Evolutionary conservation across 805 yeast genomes (phyloP).

Genomic region (Candida silvicultrix): DNA sequence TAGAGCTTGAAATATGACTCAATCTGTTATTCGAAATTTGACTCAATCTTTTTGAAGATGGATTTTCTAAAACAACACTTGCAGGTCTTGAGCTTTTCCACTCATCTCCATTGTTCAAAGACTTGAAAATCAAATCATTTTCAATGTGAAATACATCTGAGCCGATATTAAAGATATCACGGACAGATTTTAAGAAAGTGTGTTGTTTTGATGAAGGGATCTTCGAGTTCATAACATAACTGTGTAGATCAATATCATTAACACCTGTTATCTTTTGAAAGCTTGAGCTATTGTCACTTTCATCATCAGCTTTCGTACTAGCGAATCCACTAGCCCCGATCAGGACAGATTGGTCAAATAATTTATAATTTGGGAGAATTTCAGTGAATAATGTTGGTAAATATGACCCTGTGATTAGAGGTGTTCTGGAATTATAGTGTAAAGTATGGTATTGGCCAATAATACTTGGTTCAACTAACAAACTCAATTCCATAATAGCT

Average conservation of each 20-base stretch:
- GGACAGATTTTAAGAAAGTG: slow-evolving; percentile 44
- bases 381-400: slow-evolving; percentile 62
- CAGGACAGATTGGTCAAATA: slow-evolving; percentile 47
- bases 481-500: slow-evolving; percentile 57
- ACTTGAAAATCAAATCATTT: slow-evolving; percentile 54
- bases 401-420: slow-evolving; percentile 56
- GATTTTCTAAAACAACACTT: slow-evolving; percentile 42
- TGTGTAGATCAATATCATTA: slow-evolving; percentile 35
- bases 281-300: background rate
- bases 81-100: slow-evolving; percentile 34
- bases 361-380: slow-evolving; percentile 43
- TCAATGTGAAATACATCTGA: slow-evolving; percentile 50
- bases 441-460: slow-evolving; percentile 36
- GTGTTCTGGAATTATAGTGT: slow-evolving; percentile 44
- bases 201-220: slow-evolving; percentile 32
- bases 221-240: slow-evolving; percentile 14
- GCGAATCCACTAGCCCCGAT: slow-evolving; percentile 47
- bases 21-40: slow-evolving; percentile 26
- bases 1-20: slow-evolving; percentile 8
- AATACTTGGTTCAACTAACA: slow-evolving; percentile 54
- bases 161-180: slow-evolving; percentile 61
- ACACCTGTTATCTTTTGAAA: slow-evolving; percentile 37
- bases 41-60: slow-evolving; percentile 33
- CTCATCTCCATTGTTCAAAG: slow-evolving; percentile 31
- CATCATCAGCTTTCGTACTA: background rate